phyloP scores from a whole-genome alignment of 495 filamentous ascomycete genomes.

The Bacidia rubella region DNA sequence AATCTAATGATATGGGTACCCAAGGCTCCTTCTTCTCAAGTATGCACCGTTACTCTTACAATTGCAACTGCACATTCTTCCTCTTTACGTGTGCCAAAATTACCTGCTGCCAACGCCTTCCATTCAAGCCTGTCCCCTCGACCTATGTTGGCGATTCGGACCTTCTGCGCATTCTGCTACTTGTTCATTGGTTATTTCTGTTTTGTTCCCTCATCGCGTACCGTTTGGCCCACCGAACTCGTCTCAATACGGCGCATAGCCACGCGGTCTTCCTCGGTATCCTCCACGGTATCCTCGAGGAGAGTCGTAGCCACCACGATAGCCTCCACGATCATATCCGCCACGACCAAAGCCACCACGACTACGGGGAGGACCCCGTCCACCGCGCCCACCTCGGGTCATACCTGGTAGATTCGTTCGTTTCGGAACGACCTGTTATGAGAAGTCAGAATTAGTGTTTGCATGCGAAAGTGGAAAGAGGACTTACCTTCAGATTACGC shows the following conservation, averaged over 20 bases:
- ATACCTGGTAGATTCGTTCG: conserved; percentile 94
- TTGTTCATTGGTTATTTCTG: too few relatives aligned
- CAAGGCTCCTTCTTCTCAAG: too few relatives aligned
- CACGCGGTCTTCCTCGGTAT: conserved; percentile 60
- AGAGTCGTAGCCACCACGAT: conserved; percentile 44
- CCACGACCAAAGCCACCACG: conserved; percentile 41
- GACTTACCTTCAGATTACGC: conserved; percentile 77
- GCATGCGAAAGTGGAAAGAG: too few relatives aligned
- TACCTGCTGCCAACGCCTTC: too few relatives aligned
- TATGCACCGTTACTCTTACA: too few relatives aligned
- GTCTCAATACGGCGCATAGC: conserved; percentile 67
- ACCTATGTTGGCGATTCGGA: too few relatives aligned
- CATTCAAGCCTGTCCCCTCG: too few relatives aligned
- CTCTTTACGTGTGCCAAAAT: too few relatives aligned
- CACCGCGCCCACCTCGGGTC: conserved; percentile 64
- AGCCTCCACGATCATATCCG: conserved; percentile 41
- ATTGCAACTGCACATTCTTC: too few relatives aligned
- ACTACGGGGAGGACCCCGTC: conserved; percentile 26
- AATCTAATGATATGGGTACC: too few relatives aligned
- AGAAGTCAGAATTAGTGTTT: conserved; percentile 1
- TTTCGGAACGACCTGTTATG: conserved; percentile 73
- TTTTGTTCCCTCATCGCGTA: too few relatives aligned
- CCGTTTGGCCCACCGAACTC: neutral
- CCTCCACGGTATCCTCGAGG: conserved; percentile 70
- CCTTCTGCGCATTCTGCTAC: too few relatives aligned